Evolutionary conservation across 495 filamentous ascomycete species (phyloP).

Genomic region (Elasticomyces elasticus): DNA sequence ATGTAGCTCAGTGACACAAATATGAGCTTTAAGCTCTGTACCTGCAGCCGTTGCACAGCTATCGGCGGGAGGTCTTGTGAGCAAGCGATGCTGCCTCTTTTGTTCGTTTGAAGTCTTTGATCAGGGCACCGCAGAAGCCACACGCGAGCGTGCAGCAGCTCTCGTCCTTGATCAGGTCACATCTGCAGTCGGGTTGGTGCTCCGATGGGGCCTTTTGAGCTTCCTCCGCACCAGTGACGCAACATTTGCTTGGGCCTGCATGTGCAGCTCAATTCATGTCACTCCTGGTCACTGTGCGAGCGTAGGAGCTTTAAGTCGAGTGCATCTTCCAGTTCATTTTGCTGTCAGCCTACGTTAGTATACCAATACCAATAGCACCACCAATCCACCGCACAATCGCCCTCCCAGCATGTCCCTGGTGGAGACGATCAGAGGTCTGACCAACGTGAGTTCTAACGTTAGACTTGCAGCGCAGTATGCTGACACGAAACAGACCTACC

Average conservation of each 20-base stretch:
- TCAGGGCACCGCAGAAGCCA: too few species aligned
- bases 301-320: not conserved
- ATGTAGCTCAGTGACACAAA: not conserved
- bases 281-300: constrained; percentile 1
- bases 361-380: not conserved
- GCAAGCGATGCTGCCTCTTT: too few species aligned
- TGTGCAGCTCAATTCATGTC: not conserved
- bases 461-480: not conserved
- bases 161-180: too few species aligned
- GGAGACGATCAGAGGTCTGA: constrained; percentile 9
- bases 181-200: not conserved
- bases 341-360: not conserved
- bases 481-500: constrained; percentile 14
- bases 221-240: not conserved
- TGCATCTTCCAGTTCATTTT: not conserved
- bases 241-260: not conserved
- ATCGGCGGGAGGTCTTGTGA: not conserved
- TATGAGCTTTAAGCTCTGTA: not conserved
- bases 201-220: too few species aligned
- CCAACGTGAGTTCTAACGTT: constrained; percentile 2
- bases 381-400: not conserved
- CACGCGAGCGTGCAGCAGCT: not conserved
- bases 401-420: constrained; percentile 7
- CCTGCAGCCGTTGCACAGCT: constrained; percentile 1
- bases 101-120: too few species aligned